Percentiles rank a stretch among this genome's conserved stretches.
Conservation (phyloP, 805 yeast genomes). For the Dipodascopsis uninucleata region DNA sequence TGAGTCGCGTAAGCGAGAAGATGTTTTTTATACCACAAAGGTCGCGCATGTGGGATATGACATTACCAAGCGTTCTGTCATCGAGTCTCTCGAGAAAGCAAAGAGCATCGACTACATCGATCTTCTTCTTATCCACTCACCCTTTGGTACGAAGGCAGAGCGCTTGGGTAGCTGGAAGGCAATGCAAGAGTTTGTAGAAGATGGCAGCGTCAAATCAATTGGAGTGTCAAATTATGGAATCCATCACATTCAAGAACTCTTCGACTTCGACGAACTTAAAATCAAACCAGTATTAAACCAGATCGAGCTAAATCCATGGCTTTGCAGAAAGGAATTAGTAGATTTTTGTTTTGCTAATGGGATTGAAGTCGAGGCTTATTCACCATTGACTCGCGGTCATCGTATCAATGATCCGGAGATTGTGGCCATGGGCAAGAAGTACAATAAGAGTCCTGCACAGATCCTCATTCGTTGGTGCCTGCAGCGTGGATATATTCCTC, state of each 20-base stretch:
- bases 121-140: conserved; percentile 60
- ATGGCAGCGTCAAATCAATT: conserved; percentile 49
- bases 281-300: conserved; percentile 68
- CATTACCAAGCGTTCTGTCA: conserved; percentile 56
- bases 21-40: conserved; percentile 65
- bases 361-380: conserved; percentile 57
- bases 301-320: conserved; percentile 55
- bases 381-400: conserved; percentile 57
- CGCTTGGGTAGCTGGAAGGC: conserved; percentile 54
- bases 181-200: conserved; percentile 52
- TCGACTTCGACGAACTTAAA: conserved; percentile 45
- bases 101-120: conserved; percentile 65
- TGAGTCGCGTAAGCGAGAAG: conserved; percentile 54
- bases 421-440: conserved; percentile 39
- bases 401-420: conserved; percentile 40
- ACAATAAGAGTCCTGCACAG: conserved; percentile 45
- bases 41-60: conserved; percentile 66
- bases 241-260: conserved; percentile 53
- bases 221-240: conserved; percentile 66
- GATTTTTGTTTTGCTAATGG: conserved; percentile 45
- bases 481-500: conserved; percentile 50
- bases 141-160: conserved; percentile 29
- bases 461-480: conserved; percentile 49
- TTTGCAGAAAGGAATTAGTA: conserved; percentile 42
- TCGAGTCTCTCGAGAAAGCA: conserved; percentile 51